Evolutionary conservation across 495 filamentous ascomycete genomes (phyloP), one percentile per base, ranked within the genome.

Genomic region (Talaromyces thailandensis): DNA sequence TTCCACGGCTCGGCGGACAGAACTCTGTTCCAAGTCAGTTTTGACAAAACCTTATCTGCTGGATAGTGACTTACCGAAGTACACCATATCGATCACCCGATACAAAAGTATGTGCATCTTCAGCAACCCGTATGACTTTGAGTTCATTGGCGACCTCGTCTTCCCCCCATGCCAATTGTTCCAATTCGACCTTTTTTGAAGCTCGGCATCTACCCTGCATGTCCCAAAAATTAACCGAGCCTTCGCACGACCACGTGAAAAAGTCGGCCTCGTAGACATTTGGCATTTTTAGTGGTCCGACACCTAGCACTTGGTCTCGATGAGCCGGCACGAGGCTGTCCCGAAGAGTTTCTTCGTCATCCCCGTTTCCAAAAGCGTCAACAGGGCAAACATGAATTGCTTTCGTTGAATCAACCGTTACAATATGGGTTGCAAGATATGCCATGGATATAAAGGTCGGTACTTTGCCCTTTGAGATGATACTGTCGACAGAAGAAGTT

Each of bases 11-110:
- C 56, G 66, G 70, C 58, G 66, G 76, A 66, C 77, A 81, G 48
- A 75, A 81, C 48, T 76, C 80, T 73, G 66, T 59, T 53, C 57
- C 60, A 63, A 68, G 70, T 66, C 64, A 71, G 60, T 51, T 61
- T 45, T 8, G 37, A 40, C 35, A 60, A 5, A 21, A 25, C 52
- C 16, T 11, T 23, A 9, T 7, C 28, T 23, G 26, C 11, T 26
- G 29, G 58, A 28, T 26, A 14, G 70, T 66, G 62, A 69, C 74
- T 67, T 78, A 88, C 86, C 88, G 83, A 51, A 98, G 73, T 43
- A 93, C 83, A 52, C 94, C 94, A 60, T 88, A 82, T 70, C 85
- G 92, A 74, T 98, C 95, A 5, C 93, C 94, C 16, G 89, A 84
- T 6, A 93, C 79, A 58, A 97, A 84, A 62, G 83, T 81, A 23